Conservation (phyloP, 305 asterid species). For the Solanum hybrid region DNA sequence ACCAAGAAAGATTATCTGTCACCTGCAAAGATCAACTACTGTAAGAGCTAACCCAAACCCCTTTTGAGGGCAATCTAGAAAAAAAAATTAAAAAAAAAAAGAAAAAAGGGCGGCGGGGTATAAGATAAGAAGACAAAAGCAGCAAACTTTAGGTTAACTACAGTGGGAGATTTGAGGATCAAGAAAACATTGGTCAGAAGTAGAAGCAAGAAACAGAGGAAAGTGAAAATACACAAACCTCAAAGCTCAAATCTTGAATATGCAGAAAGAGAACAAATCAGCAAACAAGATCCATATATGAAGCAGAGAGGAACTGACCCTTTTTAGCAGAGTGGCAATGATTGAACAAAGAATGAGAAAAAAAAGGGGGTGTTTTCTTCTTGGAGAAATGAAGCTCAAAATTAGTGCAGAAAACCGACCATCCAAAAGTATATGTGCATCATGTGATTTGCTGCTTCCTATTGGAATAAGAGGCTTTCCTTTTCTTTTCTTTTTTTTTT, state of each 20-base stretch:
- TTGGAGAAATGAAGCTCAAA: background rate
- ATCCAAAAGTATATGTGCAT: background rate
- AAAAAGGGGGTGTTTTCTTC: background rate
- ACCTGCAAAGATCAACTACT: background rate
- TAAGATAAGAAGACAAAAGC: background rate
- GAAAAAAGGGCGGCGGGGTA: background rate
- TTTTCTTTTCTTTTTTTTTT: background rate
- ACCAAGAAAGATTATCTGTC: background rate
- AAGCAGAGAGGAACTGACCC: background rate
- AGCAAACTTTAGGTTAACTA: background rate
- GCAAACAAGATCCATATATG: conserved; percentile 1
- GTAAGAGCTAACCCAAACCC: background rate
- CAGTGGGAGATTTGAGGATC: background rate
- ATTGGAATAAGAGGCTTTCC: background rate
- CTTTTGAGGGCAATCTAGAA: background rate
- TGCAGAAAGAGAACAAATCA: background rate
- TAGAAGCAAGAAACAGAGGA: background rate
- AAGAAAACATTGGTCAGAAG: background rate
- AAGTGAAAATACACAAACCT: background rate
- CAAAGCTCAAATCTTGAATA: background rate
- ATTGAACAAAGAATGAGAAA: background rate
- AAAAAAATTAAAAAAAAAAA: too few species aligned
- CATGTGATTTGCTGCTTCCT: conserved; percentile 1
- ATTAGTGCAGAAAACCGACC: background rate
- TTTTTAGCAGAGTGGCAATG: background rate